These are phyloP conservation scores for Colletotrichum truncatum DNA, from an alignment of 2,329 filamentous ascomycete species.

Conservation along the genomic window DNA sequence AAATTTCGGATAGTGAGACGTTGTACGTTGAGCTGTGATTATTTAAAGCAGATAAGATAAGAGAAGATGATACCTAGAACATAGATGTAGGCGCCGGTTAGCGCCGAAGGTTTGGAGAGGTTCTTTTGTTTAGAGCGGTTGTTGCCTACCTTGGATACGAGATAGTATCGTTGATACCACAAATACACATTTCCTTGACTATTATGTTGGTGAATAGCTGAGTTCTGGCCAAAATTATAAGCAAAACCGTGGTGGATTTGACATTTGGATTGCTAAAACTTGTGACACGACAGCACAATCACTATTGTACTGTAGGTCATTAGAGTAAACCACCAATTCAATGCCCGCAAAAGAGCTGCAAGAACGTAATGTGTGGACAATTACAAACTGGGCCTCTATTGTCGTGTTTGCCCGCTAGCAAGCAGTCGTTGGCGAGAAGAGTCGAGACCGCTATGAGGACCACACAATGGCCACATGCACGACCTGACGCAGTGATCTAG, in stretches of 20 bases:
- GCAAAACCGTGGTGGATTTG: not conserved
- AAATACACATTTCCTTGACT: not conserved
- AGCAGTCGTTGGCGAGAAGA: too few species aligned
- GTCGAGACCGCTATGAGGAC: too few species aligned
- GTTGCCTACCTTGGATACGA: not conserved
- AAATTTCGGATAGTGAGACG: not conserved
- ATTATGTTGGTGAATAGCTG: not conserved
- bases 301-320: too few species aligned
- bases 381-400: too few species aligned
- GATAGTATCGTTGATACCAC: constrained; percentile 1
- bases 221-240: not conserved
- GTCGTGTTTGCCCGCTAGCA: too few species aligned
- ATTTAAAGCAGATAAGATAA: not conserved
- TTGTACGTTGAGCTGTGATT: not conserved
- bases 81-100: constrained; percentile 4
- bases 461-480: too few species aligned
- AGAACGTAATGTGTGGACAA: too few species aligned
- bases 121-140: not conserved
- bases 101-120: not conserved
- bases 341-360: too few species aligned
- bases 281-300: too few species aligned
- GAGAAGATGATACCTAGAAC: constrained; percentile 4
- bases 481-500: too few species aligned
- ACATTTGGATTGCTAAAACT: not conserved
- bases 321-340: too few species aligned